phyloP scores from a whole-genome alignment of 2,329 filamentous ascomycete genomes.

The Hypoxylon sp. region DNA sequence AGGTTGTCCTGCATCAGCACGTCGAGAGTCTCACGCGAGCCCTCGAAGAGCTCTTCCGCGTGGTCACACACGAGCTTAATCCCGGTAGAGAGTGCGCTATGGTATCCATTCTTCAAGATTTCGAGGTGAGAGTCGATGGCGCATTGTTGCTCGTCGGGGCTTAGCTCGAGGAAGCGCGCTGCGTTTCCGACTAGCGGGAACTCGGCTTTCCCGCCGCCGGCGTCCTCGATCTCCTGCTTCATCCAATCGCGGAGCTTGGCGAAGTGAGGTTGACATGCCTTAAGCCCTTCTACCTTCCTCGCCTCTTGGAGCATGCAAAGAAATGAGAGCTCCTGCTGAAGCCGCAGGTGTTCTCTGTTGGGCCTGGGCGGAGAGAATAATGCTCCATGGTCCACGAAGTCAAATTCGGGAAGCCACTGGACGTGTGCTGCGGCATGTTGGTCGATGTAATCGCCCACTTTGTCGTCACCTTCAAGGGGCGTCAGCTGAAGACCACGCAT shows the following conservation, averaged over 20 bases:
- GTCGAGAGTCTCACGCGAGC: constrained; percentile 46
- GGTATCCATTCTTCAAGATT: constrained; percentile 35
- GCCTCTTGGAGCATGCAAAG: constrained; percentile 46
- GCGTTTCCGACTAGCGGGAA: constrained; percentile 36
- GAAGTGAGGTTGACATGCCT: constrained; percentile 45
- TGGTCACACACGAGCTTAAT: constrained; percentile 43
- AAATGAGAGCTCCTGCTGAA: constrained; percentile 49
- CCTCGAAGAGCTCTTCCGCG: constrained; percentile 41
- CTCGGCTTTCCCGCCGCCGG: constrained; percentile 13
- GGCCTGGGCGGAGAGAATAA: constrained; percentile 42
- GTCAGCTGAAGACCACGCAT: constrained; percentile 43
- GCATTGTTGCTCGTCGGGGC: constrained; percentile 6
- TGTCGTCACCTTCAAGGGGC: constrained; percentile 41
- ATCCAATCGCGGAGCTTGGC: constrained; percentile 48
- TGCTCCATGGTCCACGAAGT: constrained; percentile 46
- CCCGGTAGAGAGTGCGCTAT: constrained; percentile 34
- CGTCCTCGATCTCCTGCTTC: constrained; percentile 38
- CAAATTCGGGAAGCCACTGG: constrained; percentile 50
- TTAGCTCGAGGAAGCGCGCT: constrained; percentile 16
- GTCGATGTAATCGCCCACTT: constrained; percentile 32
- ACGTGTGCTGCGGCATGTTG: constrained; percentile 47
- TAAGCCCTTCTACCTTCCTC: constrained; percentile 34
- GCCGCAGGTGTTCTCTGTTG: constrained; percentile 32
- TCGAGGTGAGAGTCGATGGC: constrained; percentile 34
- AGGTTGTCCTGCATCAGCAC: constrained; percentile 49